These are phyloP conservation scores for Trichoderma parareesei DNA, from an alignment of 495 filamentous ascomycete genomes.

Conservation along the genomic window DNA sequence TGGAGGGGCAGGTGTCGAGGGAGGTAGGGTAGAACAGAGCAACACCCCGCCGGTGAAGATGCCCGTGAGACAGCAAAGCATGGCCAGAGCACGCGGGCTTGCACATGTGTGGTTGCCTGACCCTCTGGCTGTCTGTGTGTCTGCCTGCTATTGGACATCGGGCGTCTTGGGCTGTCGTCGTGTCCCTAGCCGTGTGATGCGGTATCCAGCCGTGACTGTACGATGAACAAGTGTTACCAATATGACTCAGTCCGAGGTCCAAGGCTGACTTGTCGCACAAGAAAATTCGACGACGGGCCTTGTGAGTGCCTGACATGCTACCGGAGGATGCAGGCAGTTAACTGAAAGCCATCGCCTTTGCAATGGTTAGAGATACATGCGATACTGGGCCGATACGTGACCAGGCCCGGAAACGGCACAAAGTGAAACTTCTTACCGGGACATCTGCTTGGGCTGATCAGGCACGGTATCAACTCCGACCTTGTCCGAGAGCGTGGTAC, in stretches of 20 bases:
- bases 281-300: background rate
- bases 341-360: background rate
- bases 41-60: background rate
- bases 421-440: background rate
- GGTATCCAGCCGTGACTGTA: background rate
- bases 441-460: background rate
- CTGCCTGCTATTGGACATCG: background rate
- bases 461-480: background rate
- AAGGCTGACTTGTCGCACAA: background rate
- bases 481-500: background rate
- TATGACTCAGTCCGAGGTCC: too few relatives aligned
- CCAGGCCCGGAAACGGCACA: background rate
- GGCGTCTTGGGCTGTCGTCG: too few relatives aligned
- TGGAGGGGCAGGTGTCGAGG: background rate
- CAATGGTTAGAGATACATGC: background rate
- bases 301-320: too few relatives aligned
- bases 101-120: slow-evolving; percentile 5
- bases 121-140: background rate
- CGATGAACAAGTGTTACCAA: too few relatives aligned
- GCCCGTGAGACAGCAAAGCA: slow-evolving; percentile 1
- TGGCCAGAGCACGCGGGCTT: background rate
- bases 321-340: background rate
- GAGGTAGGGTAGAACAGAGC: background rate
- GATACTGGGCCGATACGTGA: background rate
- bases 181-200: background rate